phyloP scores from a whole-genome alignment of 1,284 basidiomycete species.

The Trichosporon sp. region DNA sequence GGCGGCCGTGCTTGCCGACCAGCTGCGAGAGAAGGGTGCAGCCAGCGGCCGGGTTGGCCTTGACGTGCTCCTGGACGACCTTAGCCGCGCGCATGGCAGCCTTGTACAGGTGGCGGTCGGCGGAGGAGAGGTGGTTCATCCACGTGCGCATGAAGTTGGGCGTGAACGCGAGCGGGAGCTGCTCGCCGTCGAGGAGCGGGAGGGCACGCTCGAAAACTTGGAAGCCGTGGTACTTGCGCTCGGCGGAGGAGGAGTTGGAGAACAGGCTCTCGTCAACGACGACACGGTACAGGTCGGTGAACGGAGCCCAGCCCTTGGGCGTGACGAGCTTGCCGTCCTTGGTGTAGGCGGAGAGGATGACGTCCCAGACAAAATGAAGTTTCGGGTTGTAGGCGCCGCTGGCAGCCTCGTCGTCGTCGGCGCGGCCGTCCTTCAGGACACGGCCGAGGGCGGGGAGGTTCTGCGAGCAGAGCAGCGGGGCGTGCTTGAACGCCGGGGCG shows the following conservation, averaged over 20 bases:
- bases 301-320: conserved; percentile 63
- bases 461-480: conserved; percentile 65
- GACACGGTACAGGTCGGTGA: conserved; percentile 86
- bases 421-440: conserved; percentile 66
- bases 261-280: conserved; percentile 93
- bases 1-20: conserved; percentile 80
- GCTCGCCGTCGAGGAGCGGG: conserved; percentile 65
- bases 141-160: conserved; percentile 95
- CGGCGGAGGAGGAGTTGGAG: conserved; percentile 75
- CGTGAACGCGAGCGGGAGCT: conserved; percentile 78
- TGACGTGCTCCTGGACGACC: conserved; percentile 74
- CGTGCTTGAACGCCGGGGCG: conserved; percentile 75
- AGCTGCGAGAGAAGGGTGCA: conserved; percentile 84
- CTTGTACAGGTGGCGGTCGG: conserved; percentile 86
- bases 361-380: conserved; percentile 88
- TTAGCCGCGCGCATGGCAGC: conserved; percentile 76
- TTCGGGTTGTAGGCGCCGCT: conserved; percentile 81
- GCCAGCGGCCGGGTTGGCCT: conserved; percentile 75
- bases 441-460: conserved; percentile 76
- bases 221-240: conserved; percentile 95
- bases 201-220: conserved; percentile 83
- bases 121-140: conserved; percentile 90
- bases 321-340: conserved; percentile 52
- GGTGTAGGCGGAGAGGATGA: conserved; percentile 76
- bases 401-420: conserved; percentile 47